Evolutionary conservation across 768 basidiomycete genomes (phyloP), one percentile per base, ranked within the genome.

Genomic region (Exsudoporus frostii): DNA sequence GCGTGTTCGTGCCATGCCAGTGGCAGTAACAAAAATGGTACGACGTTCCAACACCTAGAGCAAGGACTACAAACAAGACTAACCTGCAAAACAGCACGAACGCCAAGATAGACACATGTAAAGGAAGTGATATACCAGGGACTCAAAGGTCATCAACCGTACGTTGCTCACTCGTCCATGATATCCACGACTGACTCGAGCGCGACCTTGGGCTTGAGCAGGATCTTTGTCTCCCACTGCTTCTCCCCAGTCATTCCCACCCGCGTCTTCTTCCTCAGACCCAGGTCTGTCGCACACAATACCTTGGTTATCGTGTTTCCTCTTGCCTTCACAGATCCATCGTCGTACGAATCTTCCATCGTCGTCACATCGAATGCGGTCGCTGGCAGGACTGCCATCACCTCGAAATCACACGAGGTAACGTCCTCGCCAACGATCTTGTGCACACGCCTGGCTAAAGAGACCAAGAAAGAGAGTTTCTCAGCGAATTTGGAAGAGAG

Each of bases 381-480:
- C 13, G 45, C 60, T 3, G 70, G 65, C 9, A 42, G 50, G 8
- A 70, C 50, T 0, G 65, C 60, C 43, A 69, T 49, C 15, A 70
- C 64, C 45, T 71, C 69, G 4, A 70, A 61, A 51, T 69, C 65
- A 1, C 67, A 70, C 0, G 65, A 70, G 1, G 67, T 71, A 17
- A 65, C 58, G 13, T 70, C 67, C 39, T 66, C 63, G 11, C 65
- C 56, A 2, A 70, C 47, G 27, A 70, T 65, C 56, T 68, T 68
- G 50, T 82, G 82, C 51, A 85, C 65, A 8, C 71, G 72, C 51
- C 79, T 69, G 2, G 82, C 79, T 6, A 73, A 63, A 19, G 73
- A 71, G 33, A 78, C 73, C 34, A 84, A 69, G 13, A 70, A 61
- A 14, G 62, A 59, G 24, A 84, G 68, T 14, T 74, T 73, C 0